Evolutionary conservation across 495 filamentous ascomycete genomes (phyloP).

Genomic region (Eremomyces bilateralis): DNA sequence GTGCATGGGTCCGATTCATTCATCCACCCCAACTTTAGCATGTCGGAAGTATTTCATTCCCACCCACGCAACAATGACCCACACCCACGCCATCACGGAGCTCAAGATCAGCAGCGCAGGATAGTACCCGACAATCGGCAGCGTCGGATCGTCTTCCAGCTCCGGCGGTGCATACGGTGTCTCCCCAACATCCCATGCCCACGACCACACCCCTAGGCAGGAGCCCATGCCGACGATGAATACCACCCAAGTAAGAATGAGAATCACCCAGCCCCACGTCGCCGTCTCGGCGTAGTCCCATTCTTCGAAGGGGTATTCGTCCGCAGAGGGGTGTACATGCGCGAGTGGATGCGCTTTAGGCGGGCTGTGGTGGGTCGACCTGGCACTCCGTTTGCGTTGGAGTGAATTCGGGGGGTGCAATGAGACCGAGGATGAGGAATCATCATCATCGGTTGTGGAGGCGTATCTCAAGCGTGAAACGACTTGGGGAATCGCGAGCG

Average conservation of each 20-base stretch:
- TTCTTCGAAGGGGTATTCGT: slow-evolving; percentile 28
- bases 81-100: slow-evolving; percentile 94
- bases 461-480: too few relatives aligned
- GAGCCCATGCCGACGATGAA: slow-evolving; percentile 92
- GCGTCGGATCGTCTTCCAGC: slow-evolving; percentile 73
- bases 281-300: slow-evolving; percentile 86
- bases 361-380: slow-evolving; percentile 13
- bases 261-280: slow-evolving; percentile 90
- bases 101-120: slow-evolving; percentile 83
- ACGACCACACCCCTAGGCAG: slow-evolving; percentile 94
- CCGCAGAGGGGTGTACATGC: slow-evolving; percentile 21
- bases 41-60: slow-evolving; percentile 99
- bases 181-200: slow-evolving; percentile 98
- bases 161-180: slow-evolving; percentile 86
- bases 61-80: slow-evolving; percentile 91
- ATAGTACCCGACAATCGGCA: slow-evolving; percentile 94
- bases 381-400: too few relatives aligned
- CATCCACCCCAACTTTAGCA: slow-evolving; percentile 48
- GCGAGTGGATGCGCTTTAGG: slow-evolving; percentile 14
- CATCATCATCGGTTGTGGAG: slow-evolving; percentile 63
- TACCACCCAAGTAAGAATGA: slow-evolving; percentile 76
- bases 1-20: slow-evolving; percentile 3
- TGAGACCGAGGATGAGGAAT: slow-evolving; percentile 27
- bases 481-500: too few relatives aligned
- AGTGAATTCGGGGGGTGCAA: neutral